Percentiles rank a stretch among this genome's conserved stretches.
Evolutionary conservation across 176 grass and related monocot species (phyloP).

Genomic region (Bolboschoenus planiculmis): DNA sequence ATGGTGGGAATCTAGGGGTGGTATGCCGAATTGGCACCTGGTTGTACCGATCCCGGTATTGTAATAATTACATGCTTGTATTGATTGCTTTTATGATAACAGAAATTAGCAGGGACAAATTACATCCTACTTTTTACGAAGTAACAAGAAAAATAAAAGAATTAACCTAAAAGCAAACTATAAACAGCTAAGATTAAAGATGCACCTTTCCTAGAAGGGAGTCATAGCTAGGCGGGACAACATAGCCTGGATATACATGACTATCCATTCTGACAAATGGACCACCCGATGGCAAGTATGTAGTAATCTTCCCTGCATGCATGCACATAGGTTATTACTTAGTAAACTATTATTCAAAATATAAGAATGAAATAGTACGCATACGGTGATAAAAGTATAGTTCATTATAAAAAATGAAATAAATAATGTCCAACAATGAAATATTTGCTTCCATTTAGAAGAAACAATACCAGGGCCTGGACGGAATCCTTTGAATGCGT

Average conservation of each 20-base stretch:
- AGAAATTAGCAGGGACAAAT: not conserved
- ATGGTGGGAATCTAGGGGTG: not conserved
- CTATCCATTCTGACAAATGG: slow-evolving; percentile 62
- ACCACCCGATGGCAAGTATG: slow-evolving; percentile 50
- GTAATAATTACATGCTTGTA: not conserved
- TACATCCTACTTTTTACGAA: not conserved
- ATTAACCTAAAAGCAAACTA: not conserved
- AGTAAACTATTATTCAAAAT: not conserved
- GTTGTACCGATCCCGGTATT: not conserved
- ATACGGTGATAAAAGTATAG: not conserved
- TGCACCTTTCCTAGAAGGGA: slow-evolving; percentile 47
- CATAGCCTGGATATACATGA: slow-evolving; percentile 50
- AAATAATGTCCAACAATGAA: not conserved
- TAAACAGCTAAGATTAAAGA: not conserved
- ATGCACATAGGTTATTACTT: not conserved
- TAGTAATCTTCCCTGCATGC: slow-evolving; percentile 41
- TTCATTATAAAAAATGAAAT: not conserved
- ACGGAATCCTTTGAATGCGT: slow-evolving; percentile 50
- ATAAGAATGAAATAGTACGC: not conserved
- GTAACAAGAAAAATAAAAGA: not conserved
- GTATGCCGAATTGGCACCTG: not conserved
- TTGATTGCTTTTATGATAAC: not conserved
- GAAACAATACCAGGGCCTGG: slow-evolving; percentile 38
- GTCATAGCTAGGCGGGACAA: slow-evolving; percentile 49
- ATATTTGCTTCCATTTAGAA: slow-evolving; percentile 8